Percentiles rank a stretch among this genome's conserved stretches.
Conservation (phyloP, 139 green algal genomes). For the Volvox africanus region DNA sequence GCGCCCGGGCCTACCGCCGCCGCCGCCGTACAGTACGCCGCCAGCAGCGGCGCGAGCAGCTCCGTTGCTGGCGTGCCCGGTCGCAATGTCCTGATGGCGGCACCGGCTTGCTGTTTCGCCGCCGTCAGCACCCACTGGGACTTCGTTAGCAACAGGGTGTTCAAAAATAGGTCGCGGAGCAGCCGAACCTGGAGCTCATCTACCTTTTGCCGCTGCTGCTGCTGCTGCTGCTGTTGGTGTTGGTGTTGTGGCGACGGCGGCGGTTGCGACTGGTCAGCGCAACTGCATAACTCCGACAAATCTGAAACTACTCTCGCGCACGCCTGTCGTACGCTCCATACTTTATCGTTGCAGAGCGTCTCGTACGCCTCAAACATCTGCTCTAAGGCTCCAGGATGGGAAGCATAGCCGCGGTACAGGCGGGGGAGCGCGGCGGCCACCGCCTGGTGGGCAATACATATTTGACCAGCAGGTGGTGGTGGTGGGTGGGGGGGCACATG, state of each 20-base stretch:
- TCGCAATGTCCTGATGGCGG: conserved; percentile 12
- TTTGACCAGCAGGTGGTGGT: too few species aligned
- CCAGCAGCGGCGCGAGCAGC: conserved; percentile 29
- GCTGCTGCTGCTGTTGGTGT: not conserved
- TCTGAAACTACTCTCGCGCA: not conserved
- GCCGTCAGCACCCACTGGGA: conserved; percentile 41
- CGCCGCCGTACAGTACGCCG: not conserved
- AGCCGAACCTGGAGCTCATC: conserved; percentile 17
- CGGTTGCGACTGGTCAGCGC: not conserved
- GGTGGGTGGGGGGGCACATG: too few species aligned
- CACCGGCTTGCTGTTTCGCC: not conserved
- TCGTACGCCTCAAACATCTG: not conserved
- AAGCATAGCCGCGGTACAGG: not conserved
- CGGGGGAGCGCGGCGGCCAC: not conserved
- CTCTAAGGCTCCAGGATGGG: not conserved
- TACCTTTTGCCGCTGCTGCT: not conserved
- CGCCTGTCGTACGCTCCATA: conserved; percentile 36
- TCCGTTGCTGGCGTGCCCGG: not conserved
- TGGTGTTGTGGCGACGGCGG: not conserved
- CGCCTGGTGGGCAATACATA: not conserved
- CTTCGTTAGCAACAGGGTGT: not conserved
- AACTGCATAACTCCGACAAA: not conserved
- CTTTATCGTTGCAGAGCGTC: conserved; percentile 19
- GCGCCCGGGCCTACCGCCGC: conserved; percentile 38
- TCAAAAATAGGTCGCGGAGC: not conserved